Evolutionary conservation across 2,329 filamentous ascomycete species (phyloP), one percentile per base, ranked within the genome.

Genomic region (Epichloe hybrida): DNA sequence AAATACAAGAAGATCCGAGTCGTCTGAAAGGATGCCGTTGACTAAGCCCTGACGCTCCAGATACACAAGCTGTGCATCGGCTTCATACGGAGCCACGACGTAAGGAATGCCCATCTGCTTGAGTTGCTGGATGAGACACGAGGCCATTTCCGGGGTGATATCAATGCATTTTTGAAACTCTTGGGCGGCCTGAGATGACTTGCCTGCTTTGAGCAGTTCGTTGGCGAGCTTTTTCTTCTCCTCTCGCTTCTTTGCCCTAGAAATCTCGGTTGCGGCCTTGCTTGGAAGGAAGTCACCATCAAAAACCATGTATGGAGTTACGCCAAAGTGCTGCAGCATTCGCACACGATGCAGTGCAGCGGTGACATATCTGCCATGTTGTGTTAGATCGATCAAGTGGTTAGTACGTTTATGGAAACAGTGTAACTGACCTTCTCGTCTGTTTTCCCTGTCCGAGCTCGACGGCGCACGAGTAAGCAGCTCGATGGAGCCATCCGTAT

Each of bases 401-500:
- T 27, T 35, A 31, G 12, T 12, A 41, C 44, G 4, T 20, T 13
- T 39, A 17, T 13, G 31, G 27, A 7, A 13, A 69, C 9, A 23
- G 11, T 20, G 21, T 5, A 39, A 40, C 79, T 63, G 74, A 94
- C 86, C 88, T 94, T 50, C 80, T 83, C 0, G 90, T 97, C 13
- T 88, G 89, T 65, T 88, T 93, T 60, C 81, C 88, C 60, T 91
- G 78, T 37, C 89, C 93, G 55, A 98, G 77, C 61, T 97, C 93
- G 61, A 93, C 81, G 55, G 91, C 88, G 71, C 91, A 97, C 47
- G 87, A 80, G 57, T 94, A 83, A 45, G 89, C 89, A 50, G 90
- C 94, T 58, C 93, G 84, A 68, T 98, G 93, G 50, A 98, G 81
- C 93, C 94, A 98, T 65, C 91, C 93, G 75, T 98, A 98, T 52